A percentile compares a stretch with the other conserved stretches of the same genome.
phyloP scores from a whole-genome alignment of 192 early-diverging fungal species.

The Backusella australiensis region DNA sequence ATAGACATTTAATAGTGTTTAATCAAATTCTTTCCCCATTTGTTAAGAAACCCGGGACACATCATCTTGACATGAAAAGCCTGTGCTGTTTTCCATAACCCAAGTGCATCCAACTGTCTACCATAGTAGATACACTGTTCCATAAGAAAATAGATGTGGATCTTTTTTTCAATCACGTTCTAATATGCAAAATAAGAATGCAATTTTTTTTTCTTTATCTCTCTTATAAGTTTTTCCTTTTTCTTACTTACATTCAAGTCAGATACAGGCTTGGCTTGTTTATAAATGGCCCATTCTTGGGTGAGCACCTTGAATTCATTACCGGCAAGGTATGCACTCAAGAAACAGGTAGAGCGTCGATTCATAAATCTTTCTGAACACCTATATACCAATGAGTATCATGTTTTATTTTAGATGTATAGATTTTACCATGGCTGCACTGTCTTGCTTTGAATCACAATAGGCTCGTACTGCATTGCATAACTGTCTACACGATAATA shows the following conservation, averaged over 20 bases:
- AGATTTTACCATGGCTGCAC: slow-evolving; percentile 38
- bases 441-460: slow-evolving; percentile 47
- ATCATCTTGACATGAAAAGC: slow-evolving; percentile 35
- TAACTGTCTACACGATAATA: slow-evolving; percentile 46
- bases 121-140: slow-evolving; percentile 55
- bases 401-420: not conserved
- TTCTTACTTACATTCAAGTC: slow-evolving; percentile 40
- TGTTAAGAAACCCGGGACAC: slow-evolving; percentile 29
- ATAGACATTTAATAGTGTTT: not conserved
- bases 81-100: slow-evolving; percentile 47
- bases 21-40: slow-evolving; percentile 34
- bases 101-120: slow-evolving; percentile 46
- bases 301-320: slow-evolving; percentile 54
- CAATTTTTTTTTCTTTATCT: not conserved
- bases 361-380: slow-evolving; percentile 57
- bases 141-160: slow-evolving; percentile 53
- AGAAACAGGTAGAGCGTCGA: slow-evolving; percentile 50
- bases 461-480: slow-evolving; percentile 53
- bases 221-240: too few species aligned
- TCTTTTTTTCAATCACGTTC: slow-evolving; percentile 49
- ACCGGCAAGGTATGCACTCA: slow-evolving; percentile 48
- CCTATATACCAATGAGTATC: not conserved
- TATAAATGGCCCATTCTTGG: slow-evolving; percentile 41
- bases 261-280: slow-evolving; percentile 13
- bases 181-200: slow-evolving; percentile 26